phyloP scores from a whole-genome alignment of 1,139 yeast genomes.

The Yamadazyma spencermartinsiae region DNA sequence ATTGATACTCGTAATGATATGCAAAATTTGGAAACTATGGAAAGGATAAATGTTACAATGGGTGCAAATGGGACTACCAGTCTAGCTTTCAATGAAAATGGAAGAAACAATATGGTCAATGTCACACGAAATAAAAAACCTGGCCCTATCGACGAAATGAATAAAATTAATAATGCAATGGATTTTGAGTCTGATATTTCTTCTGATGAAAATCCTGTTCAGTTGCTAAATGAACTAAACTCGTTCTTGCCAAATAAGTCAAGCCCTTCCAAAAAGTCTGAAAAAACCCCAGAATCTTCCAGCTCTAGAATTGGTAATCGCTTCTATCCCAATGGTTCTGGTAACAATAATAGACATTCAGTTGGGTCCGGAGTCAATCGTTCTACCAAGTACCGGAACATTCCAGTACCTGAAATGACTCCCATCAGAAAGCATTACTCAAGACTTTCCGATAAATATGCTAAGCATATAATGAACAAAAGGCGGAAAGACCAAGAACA shows the following conservation, averaged over 20 bases:
- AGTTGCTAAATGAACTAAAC: conserved; percentile 24
- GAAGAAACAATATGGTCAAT: neutral
- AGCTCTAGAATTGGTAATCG: neutral
- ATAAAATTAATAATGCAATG: conserved; percentile 10
- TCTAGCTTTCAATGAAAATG: neutral
- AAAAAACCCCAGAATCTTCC: neutral
- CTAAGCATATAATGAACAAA: conserved; percentile 17
- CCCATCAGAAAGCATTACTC: conserved; percentile 19
- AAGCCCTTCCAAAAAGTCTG: neutral
- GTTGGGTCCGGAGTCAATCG: neutral
- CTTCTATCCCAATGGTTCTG: neutral
- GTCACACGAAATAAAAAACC: neutral
- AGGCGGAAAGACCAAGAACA: conserved; percentile 1
- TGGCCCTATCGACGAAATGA: conserved; percentile 6
- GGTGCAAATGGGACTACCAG: conserved; percentile 11
- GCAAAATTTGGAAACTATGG: conserved; percentile 17
- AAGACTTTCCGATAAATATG: conserved; percentile 19
- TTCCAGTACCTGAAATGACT: conserved; percentile 10
- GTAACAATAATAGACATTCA: neutral
- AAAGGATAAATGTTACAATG: conserved; percentile 20
- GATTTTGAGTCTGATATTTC: conserved; percentile 17
- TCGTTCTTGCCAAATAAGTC: conserved; percentile 15
- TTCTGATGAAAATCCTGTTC: conserved; percentile 19
- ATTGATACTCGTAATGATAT: conserved; percentile 10
- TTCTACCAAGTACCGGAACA: neutral